A percentile compares a stretch with the other conserved stretches of the same genome.
These are phyloP conservation scores for Fraxinus excelsior DNA, from an alignment of 257 asterid species.

Conservation along the genomic window DNA sequence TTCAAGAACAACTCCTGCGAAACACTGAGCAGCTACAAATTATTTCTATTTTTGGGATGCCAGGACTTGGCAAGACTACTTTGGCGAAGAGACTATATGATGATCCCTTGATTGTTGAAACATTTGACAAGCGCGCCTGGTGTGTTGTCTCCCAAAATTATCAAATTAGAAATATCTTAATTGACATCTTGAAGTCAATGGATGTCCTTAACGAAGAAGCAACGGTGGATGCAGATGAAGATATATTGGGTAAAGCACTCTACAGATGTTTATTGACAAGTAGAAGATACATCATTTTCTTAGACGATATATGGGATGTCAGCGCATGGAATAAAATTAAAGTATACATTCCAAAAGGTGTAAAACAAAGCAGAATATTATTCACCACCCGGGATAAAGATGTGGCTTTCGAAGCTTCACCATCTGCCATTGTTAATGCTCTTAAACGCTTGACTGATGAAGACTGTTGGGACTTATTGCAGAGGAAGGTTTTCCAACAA, in stretches of 20 bases:
- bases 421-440: not conserved
- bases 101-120: not conserved
- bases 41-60: not conserved
- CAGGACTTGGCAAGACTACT: not conserved
- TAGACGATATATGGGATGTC: too few relatives aligned
- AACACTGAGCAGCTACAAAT: not conserved
- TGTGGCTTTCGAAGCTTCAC: not conserved
- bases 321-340: too few relatives aligned
- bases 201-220: too few relatives aligned
- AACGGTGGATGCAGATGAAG: too few relatives aligned
- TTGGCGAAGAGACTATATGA: not conserved
- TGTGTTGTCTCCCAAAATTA: not conserved
- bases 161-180: not conserved
- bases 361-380: too few relatives aligned
- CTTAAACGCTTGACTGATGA: constrained; percentile 1
- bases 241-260: too few relatives aligned
- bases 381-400: too few relatives aligned
- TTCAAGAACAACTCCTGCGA: not conserved
- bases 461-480: constrained; percentile 39
- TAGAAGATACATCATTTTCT: too few relatives aligned
- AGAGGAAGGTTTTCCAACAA: constrained; percentile 30
- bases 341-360: too few relatives aligned
- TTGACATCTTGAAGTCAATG: not conserved
- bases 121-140: not conserved
- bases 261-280: too few relatives aligned